Percentiles rank a stretch among this genome's conserved stretches.
These are phyloP conservation scores for Fusarium caatingaense DNA, from an alignment of 2,329 filamentous ascomycete species.

Conservation along the genomic window DNA sequence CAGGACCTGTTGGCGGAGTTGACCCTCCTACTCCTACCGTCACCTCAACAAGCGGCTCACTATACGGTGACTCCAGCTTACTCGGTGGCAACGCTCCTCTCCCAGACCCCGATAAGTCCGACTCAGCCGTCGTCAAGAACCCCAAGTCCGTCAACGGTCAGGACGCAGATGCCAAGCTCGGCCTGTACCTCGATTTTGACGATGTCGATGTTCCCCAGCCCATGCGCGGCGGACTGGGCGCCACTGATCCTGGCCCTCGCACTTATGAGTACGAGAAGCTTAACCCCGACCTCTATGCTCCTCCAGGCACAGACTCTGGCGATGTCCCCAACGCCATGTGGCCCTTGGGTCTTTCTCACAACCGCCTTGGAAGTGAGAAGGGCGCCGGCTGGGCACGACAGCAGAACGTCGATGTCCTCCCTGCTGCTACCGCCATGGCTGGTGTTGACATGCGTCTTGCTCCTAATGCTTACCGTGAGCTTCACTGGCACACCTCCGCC, in stretches of 20 bases:
- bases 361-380: slow-evolving; percentile 11
- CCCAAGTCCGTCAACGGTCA: slow-evolving; percentile 18
- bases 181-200: slow-evolving; percentile 16
- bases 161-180: slow-evolving; percentile 10
- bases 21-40: slow-evolving; percentile 20
- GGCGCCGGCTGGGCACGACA: slow-evolving; percentile 19
- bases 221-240: slow-evolving; percentile 7
- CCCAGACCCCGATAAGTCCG: slow-evolving; percentile 2
- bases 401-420: slow-evolving; percentile 12
- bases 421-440: slow-evolving; percentile 9
- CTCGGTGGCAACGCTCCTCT: slow-evolving; percentile 14
- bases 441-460: slow-evolving; percentile 23
- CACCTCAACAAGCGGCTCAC: slow-evolving; percentile 10
- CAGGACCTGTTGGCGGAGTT: slow-evolving; percentile 7
- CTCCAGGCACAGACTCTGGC: slow-evolving; percentile 9
- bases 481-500: slow-evolving; percentile 14
- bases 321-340: slow-evolving; percentile 23
- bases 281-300: slow-evolving; percentile 15
- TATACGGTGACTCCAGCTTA: slow-evolving; percentile 9
- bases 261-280: slow-evolving; percentile 22
- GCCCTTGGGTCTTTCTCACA: slow-evolving; percentile 14
- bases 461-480: slow-evolving; percentile 5
- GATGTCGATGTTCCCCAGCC: slow-evolving; percentile 10
- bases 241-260: slow-evolving; percentile 17
- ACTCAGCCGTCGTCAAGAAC: slow-evolving; percentile 20